Percentiles rank a stretch among this genome's conserved stretches.
phyloP scores from a whole-genome alignment of 345 rosid genomes.

The Cardamine occulta region DNA sequence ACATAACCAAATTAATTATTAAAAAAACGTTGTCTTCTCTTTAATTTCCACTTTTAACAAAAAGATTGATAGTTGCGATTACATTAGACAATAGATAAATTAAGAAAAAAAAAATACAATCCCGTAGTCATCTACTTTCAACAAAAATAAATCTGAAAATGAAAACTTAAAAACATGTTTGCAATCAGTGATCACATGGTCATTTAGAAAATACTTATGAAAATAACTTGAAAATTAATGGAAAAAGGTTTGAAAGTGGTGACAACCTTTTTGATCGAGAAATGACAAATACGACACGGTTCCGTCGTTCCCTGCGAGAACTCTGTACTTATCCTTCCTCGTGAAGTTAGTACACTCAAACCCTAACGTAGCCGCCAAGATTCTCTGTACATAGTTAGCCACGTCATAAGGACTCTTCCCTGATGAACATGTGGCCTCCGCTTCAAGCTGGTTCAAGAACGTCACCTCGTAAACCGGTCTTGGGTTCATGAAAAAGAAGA shows the following conservation, averaged over 20 bases:
- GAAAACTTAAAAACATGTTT: conserved; percentile 25
- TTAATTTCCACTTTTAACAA: neutral
- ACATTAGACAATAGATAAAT: conserved; percentile 5
- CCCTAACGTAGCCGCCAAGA: conserved; percentile 80
- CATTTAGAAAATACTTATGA: neutral
- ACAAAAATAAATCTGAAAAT: neutral
- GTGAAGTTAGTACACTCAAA: conserved; percentile 95
- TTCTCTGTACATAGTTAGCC: conserved; percentile 87
- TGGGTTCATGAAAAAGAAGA: conserved; percentile 96
- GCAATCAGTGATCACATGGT: conserved; percentile 1
- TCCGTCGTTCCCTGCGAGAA: conserved; percentile 88
- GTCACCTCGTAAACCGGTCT: conserved; percentile 89
- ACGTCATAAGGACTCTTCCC: conserved; percentile 94
- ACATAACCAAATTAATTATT: neutral
- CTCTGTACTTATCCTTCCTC: conserved; percentile 81
- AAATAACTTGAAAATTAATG: conserved; percentile 32
- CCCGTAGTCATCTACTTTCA: neutral
- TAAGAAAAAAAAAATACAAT: conserved; percentile 6
- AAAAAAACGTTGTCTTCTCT: neutral
- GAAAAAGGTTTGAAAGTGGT: conserved; percentile 65
- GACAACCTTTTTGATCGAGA: conserved; percentile 60
- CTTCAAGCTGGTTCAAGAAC: conserved; percentile 79
- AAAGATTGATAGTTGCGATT: neutral
- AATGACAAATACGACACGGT: conserved; percentile 62
- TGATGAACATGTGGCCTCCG: conserved; percentile 82